These are phyloP conservation scores for Quercus alba DNA, from an alignment of 306 rosid species.

Conservation along the genomic window DNA sequence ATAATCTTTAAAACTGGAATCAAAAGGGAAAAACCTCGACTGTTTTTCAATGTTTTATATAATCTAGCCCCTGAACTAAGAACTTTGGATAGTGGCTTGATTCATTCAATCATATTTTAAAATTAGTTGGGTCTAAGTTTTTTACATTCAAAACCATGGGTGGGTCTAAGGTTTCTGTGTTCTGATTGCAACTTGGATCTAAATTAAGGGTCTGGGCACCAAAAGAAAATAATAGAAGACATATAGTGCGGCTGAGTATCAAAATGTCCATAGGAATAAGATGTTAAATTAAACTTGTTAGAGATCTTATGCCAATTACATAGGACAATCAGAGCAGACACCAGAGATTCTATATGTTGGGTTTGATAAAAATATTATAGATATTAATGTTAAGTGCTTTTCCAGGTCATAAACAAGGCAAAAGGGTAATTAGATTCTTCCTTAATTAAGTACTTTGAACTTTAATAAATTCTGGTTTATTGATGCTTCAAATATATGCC, in stretches of 20 bases:
- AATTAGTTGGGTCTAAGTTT: constrained; percentile 5
- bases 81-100: too few relatives aligned
- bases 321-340: background rate
- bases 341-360: background rate
- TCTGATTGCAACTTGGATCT: constrained; percentile 11
- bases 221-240: background rate
- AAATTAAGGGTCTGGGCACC: background rate
- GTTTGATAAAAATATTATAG: background rate
- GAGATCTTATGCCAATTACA: background rate
- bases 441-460: background rate
- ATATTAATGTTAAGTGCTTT: background rate
- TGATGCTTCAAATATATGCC: too few relatives aligned
- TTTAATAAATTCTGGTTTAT: too few relatives aligned
- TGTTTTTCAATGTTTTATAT: too few relatives aligned
- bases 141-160: constrained; percentile 22
- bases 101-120: background rate
- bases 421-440: background rate
- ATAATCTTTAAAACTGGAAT: too few relatives aligned
- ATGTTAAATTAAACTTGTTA: background rate
- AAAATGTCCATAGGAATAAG: background rate
- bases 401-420: background rate
- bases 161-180: background rate
- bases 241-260: background rate
- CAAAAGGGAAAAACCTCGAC: too few relatives aligned
- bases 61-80: too few relatives aligned